Conservation (phyloP, 1,284 basidiomycete species). For the Trichosporon sp. region DNA sequence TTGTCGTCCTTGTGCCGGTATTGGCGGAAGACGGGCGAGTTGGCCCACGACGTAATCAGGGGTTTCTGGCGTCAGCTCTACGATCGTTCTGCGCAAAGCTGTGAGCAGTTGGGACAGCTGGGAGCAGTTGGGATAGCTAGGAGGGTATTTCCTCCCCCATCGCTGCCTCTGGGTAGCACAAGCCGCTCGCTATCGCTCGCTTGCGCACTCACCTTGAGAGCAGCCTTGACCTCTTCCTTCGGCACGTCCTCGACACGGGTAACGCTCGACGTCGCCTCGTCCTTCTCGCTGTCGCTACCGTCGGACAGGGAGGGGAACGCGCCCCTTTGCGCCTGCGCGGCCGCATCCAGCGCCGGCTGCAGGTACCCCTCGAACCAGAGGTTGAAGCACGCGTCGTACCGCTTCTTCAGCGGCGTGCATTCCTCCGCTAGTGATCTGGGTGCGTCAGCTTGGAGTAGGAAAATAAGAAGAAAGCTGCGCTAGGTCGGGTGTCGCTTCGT, state of each 20-base stretch:
- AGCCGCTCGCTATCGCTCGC: too few relatives aligned
- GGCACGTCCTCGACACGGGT: background rate
- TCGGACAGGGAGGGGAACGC: conserved; percentile 21
- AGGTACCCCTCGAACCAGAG: conserved; percentile 95
- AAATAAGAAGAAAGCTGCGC: too few relatives aligned
- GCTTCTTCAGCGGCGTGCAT: conserved; percentile 86
- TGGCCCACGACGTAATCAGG: conserved; percentile 38
- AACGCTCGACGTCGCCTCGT: background rate
- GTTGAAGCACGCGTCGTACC: conserved; percentile 93
- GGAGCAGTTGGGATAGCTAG: too few relatives aligned
- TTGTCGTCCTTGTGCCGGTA: conserved; percentile 18
- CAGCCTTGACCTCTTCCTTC: background rate
- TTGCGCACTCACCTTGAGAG: conserved; percentile 20
- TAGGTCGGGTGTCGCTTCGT: too few relatives aligned
- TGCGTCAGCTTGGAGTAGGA: background rate
- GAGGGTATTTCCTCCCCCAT: too few relatives aligned
- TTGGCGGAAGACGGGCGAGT: conserved; percentile 35
- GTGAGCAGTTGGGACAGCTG: background rate
- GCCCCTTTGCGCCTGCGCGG: conserved; percentile 21
- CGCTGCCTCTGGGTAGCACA: too few relatives aligned
- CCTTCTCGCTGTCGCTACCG: background rate
- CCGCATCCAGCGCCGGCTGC: conserved; percentile 62
- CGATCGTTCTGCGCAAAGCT: too few relatives aligned
- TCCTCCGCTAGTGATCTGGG: conserved; percentile 50
- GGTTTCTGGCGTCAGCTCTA: conserved; percentile 10